Evolutionary conservation across 768 basidiomycete genomes (phyloP), one percentile per base, ranked within the genome.

Genomic region (Megacollybia marginata): DNA sequence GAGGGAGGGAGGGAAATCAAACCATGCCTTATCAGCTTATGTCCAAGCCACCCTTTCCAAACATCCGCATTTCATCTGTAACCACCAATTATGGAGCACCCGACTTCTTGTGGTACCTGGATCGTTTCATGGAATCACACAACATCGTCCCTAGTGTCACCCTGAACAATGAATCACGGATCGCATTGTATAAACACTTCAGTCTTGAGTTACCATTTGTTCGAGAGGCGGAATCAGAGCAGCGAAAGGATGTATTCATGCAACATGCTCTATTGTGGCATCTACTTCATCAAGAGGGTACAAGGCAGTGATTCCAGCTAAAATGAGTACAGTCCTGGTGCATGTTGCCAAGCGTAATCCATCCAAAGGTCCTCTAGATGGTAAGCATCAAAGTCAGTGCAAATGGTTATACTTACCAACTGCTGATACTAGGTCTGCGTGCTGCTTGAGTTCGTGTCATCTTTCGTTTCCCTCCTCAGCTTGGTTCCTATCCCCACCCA

Each of bases 371-470:
- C 53, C 9, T 48, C 53, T 31, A 44, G 56, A 33, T 57, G 48
- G 48, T 42, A n/a, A n/a, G n/a, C n/a, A 52, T 53, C n/a, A 43
- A 40, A 33, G 12, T 47, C n/a, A 36, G 33, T n/a, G 2, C 48
- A 11, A 19, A 11, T 2, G 44, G 16, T 4, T 12, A 18, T 36
- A 18, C 13, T n/a, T n/a, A n/a, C n/a, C n/a, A n/a, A 12, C 4
- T 10, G 20, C 23, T 1, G n/a, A 35, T 33, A 20, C 1, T 28
- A 62, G 57, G 46, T 28, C 61, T 51, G 53, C 65, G 55, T 20
- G 51, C 58, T 15, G 58, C 58, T 15, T 63, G 59, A n/a, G 58
- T 67, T 15, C 55, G 54, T n/a, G n/a, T n/a, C n/a, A n/a, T n/a
- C n/a, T n/a, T n/a, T n/a, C n/a, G n/a, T n/a, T n/a, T n/a, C n/a